Evolutionary conservation across 306 rosid genomes (phyloP), one percentile per base, ranked within the genome.

Genomic region (Begonia loranthoides): DNA sequence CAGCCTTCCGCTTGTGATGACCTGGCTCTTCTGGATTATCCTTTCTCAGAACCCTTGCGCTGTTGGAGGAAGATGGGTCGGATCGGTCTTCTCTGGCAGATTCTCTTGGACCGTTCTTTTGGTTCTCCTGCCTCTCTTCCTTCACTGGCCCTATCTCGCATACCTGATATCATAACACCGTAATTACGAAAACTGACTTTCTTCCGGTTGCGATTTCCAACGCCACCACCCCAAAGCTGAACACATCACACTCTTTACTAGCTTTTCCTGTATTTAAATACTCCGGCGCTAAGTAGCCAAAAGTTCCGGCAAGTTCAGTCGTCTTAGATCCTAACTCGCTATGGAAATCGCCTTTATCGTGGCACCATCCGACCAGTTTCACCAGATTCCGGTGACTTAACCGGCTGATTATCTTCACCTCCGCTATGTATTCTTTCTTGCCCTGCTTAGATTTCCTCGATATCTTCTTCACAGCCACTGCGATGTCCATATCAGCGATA

Each of bases 391-490:
- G 2, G 51, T 56, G 60, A 6, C 60, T 43, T 0, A 56, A 10
- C 10, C 13, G 10, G 19, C 60, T 44, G 39, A 56, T 43, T 11
- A 56, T 44, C 40, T 44, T 56, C 51, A 56, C 51, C 41, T 56
- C 43, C 0, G 60, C 22, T 13, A 44, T 45, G 40, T 44, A 56
- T 33, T 56, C 60, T 45, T 45, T 56, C 17, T 10, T 56, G 4
- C 60, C 60, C 9, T 56, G 60, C 24, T 44, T 56, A 8, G 60
- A 56, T n/a, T 41, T 41, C 9, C 43, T 56, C 9, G 51, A 56
- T 17, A 56, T 56, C 45, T 56, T 56, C 51, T 56, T 45, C 41
- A 56, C 60, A 9, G 15, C 43, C 1, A 56, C 34, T 10, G 41
- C 4, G 4, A 56, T 17, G 17, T 56, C 60, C 15, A 45, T 17